Base-by-base conservation (phyloP, 257 asterid genomes). In the Anisodus acutangulus region DNA sequence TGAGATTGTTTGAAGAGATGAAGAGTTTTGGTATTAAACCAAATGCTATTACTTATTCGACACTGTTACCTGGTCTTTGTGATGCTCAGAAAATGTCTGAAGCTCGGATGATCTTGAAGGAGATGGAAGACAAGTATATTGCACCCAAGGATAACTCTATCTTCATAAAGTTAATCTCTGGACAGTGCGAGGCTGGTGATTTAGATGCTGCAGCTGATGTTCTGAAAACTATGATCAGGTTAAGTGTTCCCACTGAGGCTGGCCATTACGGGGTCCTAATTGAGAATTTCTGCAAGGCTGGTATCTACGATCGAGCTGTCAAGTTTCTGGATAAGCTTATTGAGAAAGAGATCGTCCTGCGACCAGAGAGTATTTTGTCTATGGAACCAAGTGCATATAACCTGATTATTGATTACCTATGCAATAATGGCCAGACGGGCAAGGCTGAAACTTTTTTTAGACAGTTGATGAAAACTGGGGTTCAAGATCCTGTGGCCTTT, bases 401-500 rank as follows among this genome's bases (percentile, higher is more conserved):
- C 80, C 90, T 91, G 13, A 66, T 96, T 60, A 86, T 94, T n/a
- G 95, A 93, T 83, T 85, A 96, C 88, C 97, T 94, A 13, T 96
- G 98, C 91, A 87, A 86, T 82, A 93, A 91, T 53, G 97, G 97
- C 57, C 93, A 90, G 90, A 88, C 98, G 17, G 85, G 86, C 15
- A 97, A 95, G 87, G 99, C 98, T 41, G 99, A 97, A 90, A 79
- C 89, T 57, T 84, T 97, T 57, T 76, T 92, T 55, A 84, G 99
- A 51, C 99, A 97, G 93, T 86, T 97, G 93, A 92, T 97, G 98
- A 97, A 96, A 88, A 88, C 90, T 87, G 99, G 99, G 12, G 91
- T 93, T 84, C 97, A 90, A 84, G 99, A 94, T 90, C 86, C 97
- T 4, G 31, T 72, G 60, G 95, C 98, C 63, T 89, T 92, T 9